phyloP scores from a whole-genome alignment of 2,329 filamentous ascomycete genomes.

The Aspergillus glaucus region DNA sequence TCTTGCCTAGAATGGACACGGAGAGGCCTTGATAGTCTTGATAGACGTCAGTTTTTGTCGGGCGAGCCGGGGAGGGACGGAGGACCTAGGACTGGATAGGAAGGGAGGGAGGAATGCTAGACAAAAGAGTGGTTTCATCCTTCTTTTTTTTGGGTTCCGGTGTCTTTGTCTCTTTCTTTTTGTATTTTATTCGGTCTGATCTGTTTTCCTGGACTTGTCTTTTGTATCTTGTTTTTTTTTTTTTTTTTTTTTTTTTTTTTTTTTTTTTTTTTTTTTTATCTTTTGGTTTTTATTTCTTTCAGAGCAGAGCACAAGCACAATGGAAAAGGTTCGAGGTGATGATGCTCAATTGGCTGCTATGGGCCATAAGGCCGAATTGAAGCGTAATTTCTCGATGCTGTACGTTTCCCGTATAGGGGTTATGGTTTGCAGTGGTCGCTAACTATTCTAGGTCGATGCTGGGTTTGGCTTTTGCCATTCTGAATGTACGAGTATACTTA shows the following conservation, averaged over 20 bases:
- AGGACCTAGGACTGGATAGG: no score
- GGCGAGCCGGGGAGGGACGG: no score
- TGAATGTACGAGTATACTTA: constrained; percentile 39
- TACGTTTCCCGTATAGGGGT: constrained; percentile 12
- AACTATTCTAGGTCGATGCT: constrained; percentile 46
- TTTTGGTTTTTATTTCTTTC: constrained; percentile 4
- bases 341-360: constrained; percentile 48
- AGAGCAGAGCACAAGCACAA: constrained; percentile 10
- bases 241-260: no score
- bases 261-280: no score
- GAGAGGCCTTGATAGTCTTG: no score
- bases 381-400: constrained; percentile 53
- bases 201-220: background rate
- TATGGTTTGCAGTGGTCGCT: constrained; percentile 2
- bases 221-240: no score
- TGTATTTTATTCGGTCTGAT: constrained; percentile 1
- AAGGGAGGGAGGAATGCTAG: no score
- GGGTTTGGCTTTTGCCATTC: constrained; percentile 56
- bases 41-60: no score
- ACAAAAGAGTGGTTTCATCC: no score
- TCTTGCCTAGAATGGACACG: no score
- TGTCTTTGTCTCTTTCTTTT: background rate
- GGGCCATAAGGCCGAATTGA: constrained; percentile 53
- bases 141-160: no score
- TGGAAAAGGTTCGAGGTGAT: constrained; percentile 29